These are phyloP conservation scores for Cymbidium sinense DNA, from an alignment of 106 monocot species.

Conservation along the genomic window DNA sequence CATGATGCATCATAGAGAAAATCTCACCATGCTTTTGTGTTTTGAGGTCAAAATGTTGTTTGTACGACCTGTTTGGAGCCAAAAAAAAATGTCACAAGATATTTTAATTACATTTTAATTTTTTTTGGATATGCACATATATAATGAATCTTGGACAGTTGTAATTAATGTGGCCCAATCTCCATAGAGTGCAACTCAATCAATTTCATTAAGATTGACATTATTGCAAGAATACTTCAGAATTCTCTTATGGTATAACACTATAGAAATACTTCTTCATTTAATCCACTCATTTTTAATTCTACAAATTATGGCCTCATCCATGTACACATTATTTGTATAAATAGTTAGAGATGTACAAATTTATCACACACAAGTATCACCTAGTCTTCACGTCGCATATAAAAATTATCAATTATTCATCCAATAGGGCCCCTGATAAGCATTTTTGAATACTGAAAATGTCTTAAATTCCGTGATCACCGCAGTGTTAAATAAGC, in stretches of 20 bases:
- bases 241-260: not conserved
- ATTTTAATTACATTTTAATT: not conserved
- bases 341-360: no score
- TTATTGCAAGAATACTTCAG: not conserved
- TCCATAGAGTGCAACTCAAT: not conserved
- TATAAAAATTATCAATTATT: no score
- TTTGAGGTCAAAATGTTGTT: slow-evolving; percentile 65
- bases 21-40: slow-evolving; percentile 71
- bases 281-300: no score
- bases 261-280: no score
- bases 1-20: slow-evolving; percentile 79
- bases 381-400: no score
- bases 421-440: no score
- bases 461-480: no score
- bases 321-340: no score
- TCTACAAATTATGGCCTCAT: no score
- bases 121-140: not conserved
- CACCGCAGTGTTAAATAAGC: no score
- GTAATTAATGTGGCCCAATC: not conserved
- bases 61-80: slow-evolving; percentile 33
- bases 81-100: not conserved
- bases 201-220: not conserved
- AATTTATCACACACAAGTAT: no score
- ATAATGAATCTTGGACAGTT: not conserved
- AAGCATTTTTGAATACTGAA: no score